A percentile compares a stretch with the other conserved stretches of the same genome.
Evolutionary conservation across 2,329 filamentous ascomycete species (phyloP).

Genomic region (Stemphylium vesicarium): DNA sequence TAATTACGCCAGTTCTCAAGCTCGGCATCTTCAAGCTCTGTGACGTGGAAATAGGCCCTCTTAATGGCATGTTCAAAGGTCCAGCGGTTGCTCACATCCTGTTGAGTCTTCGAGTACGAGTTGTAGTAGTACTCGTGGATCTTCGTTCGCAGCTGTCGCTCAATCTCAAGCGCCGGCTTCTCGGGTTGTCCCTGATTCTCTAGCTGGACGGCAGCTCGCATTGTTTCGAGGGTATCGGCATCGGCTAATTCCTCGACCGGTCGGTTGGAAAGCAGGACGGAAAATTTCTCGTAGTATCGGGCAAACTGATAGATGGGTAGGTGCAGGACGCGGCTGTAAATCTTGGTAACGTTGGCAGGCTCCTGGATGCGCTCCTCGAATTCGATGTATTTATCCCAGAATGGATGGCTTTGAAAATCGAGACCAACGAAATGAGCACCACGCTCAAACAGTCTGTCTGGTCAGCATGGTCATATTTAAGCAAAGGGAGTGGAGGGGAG

Average conservation of each 20-base stretch:
- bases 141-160: constrained; percentile 79
- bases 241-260: constrained; percentile 77
- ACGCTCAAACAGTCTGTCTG: constrained; percentile 83
- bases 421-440: constrained; percentile 83
- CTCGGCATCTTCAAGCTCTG: constrained; percentile 84
- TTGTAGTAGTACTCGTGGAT: constrained; percentile 83
- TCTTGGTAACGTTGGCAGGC: constrained; percentile 73
- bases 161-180: constrained; percentile 77
- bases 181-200: constrained; percentile 61
- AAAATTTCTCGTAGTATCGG: constrained; percentile 91
- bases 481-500: neutral
- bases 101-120: constrained; percentile 79
- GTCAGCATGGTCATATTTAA: constrained; percentile 13
- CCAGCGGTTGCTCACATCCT: constrained; percentile 91
- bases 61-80: constrained; percentile 94
- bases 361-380: constrained; percentile 81
- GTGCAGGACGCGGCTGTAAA: constrained; percentile 80
- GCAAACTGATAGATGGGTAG: constrained; percentile 97
- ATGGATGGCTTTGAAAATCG: constrained; percentile 92
- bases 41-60: constrained; percentile 95
- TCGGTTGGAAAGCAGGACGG: constrained; percentile 72
- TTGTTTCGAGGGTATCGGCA: constrained; percentile 69
- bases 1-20: constrained; percentile 94
- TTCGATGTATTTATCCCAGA: constrained; percentile 99
- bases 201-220: constrained; percentile 74